A percentile compares a stretch with the other conserved stretches of the same genome.
Conservation (phyloP, 202 grass and related monocot species). For the Carex arenaria region DNA sequence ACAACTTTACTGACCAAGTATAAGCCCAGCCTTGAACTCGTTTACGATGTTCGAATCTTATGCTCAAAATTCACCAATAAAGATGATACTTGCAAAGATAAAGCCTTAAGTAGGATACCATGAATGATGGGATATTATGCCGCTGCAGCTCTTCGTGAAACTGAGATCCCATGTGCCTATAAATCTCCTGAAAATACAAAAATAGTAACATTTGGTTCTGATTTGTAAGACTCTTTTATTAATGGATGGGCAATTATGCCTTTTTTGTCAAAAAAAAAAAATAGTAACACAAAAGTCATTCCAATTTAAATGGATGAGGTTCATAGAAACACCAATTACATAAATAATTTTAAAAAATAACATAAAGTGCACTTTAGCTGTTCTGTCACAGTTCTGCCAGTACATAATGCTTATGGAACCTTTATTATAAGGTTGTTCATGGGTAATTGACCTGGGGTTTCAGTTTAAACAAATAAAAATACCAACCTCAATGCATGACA, state of each 20-base stretch:
- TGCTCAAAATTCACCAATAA: conserved; percentile 5
- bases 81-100: conserved; percentile 13
- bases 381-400: background rate
- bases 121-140: conserved; percentile 74
- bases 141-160: conserved; percentile 96
- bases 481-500: conserved; percentile 73
- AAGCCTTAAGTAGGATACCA: conserved; percentile 42
- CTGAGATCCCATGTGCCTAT: conserved; percentile 76
- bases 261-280: conserved; percentile 14
- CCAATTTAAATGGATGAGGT: conserved; percentile 16
- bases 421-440: background rate
- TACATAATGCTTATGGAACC: background rate
- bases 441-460: background rate
- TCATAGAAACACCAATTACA: background rate
- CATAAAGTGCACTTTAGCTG: conserved; percentile 3
- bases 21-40: background rate
- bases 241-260: too few species aligned
- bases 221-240: too few species aligned
- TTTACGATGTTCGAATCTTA: background rate
- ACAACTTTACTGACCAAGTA: background rate
- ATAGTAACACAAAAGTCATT: conserved; percentile 6
- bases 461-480: conserved; percentile 27
- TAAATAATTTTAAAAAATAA: conserved; percentile 19
- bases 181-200: conserved; percentile 73
- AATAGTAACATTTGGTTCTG: conserved; percentile 7